These are phyloP conservation scores for Botryotinia calthae DNA, from an alignment of 2,329 filamentous ascomycete species.

Conservation along the genomic window DNA sequence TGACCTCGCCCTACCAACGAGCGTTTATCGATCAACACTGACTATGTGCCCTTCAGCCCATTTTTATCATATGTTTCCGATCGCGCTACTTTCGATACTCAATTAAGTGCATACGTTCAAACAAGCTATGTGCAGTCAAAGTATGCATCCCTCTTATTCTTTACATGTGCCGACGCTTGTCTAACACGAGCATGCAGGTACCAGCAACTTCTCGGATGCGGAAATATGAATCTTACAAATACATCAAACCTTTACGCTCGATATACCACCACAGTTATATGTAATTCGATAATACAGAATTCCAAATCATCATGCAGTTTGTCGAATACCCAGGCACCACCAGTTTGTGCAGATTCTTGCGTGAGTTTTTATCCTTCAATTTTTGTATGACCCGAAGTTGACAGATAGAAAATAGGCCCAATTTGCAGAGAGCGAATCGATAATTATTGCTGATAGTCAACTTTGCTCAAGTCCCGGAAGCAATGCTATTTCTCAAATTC, in stretches of 20 bases:
- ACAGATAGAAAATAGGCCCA: slow-evolving; percentile 55
- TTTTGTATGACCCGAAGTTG: slow-evolving; percentile 34
- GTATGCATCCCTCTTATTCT: slow-evolving; percentile 50
- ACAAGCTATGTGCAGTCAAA: slow-evolving; percentile 73
- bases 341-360: slow-evolving; percentile 87
- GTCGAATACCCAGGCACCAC: slow-evolving; percentile 60
- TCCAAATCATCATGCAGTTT: slow-evolving; percentile 70
- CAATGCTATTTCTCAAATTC: slow-evolving; percentile 72
- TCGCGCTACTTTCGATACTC: slow-evolving; percentile 71
- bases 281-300: slow-evolving; percentile 91
- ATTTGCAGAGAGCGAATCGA: slow-evolving; percentile 84
- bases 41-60: slow-evolving; percentile 53
- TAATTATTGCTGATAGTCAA: slow-evolving; percentile 69
- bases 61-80: slow-evolving; percentile 83
- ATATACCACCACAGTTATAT: slow-evolving; percentile 88
- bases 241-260: slow-evolving; percentile 83
- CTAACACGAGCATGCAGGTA: slow-evolving; percentile 60
- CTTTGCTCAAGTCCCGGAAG: slow-evolving; percentile 67
- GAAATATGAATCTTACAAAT: slow-evolving; percentile 71
- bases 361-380: slow-evolving; percentile 48
- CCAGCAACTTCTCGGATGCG: slow-evolving; percentile 75
- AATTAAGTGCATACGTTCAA: slow-evolving; percentile 69
- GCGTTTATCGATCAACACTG: slow-evolving; percentile 19
- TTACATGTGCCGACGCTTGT: slow-evolving; percentile 19
- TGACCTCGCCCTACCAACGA: slow-evolving; percentile 23